Base-by-base conservation (phyloP, 768 basidiomycete species). In the Wakefieldia striispora region DNA sequence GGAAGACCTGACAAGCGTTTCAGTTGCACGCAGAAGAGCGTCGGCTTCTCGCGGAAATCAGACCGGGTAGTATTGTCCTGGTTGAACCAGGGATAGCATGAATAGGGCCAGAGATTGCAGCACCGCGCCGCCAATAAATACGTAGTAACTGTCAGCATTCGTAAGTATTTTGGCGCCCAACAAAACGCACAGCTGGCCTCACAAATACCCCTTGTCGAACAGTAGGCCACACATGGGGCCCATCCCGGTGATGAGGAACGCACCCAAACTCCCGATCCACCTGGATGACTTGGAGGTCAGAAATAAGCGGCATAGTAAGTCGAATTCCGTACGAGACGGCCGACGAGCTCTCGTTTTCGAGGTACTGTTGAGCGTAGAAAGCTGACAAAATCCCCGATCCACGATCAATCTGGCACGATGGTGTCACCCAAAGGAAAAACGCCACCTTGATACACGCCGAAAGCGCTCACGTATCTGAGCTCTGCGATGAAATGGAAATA, bases 21-120 rank as follows among this genome's bases (percentile, higher is more conserved):
- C n/a, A n/a, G n/a, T n/a, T n/a, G n/a, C n/a, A n/a, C n/a, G n/a
- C n/a, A n/a, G n/a, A n/a, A n/a, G n/a, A n/a, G n/a, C n/a, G n/a
- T n/a, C n/a, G n/a, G n/a, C n/a, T n/a, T n/a, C n/a, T n/a, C n/a
- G n/a, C n/a, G n/a, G n/a, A n/a, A n/a, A n/a, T n/a, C n/a, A n/a
- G n/a, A n/a, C n/a, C n/a, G n/a, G n/a, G n/a, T n/a, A n/a, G n/a
- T n/a, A n/a, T n/a, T n/a, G n/a, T n/a, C n/a, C n/a, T n/a, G n/a
- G n/a, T n/a, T n/a, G n/a, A n/a, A n/a, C 63, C 19, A 71, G 45
- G n/a, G 73, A 74, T 8, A 74, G 43, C 69, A 73, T 70, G 49
- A 75, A 75, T 19, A 70, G 42, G 1, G 68, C 60, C 6, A 70
- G 44, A n/a, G 62, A 56, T 36, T 64, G 55, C 4, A 67, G 48